Percentiles rank a stretch among this genome's conserved stretches.
Evolutionary conservation across 2,329 filamentous ascomycete genomes (phyloP).

Genomic region (Aspergillus amoenus): DNA sequence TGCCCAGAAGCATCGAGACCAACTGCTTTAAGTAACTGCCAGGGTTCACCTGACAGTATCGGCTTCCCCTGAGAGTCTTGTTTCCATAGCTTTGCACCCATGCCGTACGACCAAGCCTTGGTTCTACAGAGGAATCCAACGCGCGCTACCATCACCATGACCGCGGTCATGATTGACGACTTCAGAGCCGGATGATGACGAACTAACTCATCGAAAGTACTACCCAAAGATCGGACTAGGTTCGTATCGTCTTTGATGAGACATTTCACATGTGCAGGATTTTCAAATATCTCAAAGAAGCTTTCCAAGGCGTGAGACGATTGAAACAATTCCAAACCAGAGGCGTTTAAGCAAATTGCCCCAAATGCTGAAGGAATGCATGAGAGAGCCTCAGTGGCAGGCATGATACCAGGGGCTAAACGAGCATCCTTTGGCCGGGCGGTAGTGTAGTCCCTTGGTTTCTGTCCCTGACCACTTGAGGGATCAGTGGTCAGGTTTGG

Average conservation of each 20-base stretch:
- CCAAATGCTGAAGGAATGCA: conserved; percentile 86
- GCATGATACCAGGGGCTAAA: conserved; percentile 71
- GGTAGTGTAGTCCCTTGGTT: conserved; percentile 31
- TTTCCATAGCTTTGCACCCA: conserved; percentile 77
- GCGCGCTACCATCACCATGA: conserved; percentile 83
- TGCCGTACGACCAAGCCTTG: conserved; percentile 66
- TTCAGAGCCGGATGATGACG: conserved; percentile 88
- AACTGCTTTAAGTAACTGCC: conserved; percentile 35
- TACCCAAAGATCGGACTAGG: conserved; percentile 72
- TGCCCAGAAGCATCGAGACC: conserved; percentile 26
- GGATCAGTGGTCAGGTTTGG: conserved; percentile 24
- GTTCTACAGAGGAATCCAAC: conserved; percentile 72
- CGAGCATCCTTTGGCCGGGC: conserved; percentile 29
- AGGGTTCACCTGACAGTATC: conserved; percentile 57
- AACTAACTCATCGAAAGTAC: conserved; percentile 88
- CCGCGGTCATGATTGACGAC: conserved; percentile 75
- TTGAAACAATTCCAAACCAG: conserved; percentile 83
- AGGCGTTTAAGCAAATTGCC: conserved; percentile 87
- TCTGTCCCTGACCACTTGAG: conserved; percentile 20
- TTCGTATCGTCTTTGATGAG: conserved; percentile 70
- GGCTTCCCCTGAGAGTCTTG: conserved; percentile 59
- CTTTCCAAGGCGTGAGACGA: conserved; percentile 77
- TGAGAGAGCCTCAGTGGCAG: conserved; percentile 84
- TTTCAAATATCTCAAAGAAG: conserved; percentile 97
- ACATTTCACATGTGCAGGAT: conserved; percentile 79